phyloP scores from a whole-genome alignment of 257 asterid species.

The Fraxinus cuspidata region DNA sequence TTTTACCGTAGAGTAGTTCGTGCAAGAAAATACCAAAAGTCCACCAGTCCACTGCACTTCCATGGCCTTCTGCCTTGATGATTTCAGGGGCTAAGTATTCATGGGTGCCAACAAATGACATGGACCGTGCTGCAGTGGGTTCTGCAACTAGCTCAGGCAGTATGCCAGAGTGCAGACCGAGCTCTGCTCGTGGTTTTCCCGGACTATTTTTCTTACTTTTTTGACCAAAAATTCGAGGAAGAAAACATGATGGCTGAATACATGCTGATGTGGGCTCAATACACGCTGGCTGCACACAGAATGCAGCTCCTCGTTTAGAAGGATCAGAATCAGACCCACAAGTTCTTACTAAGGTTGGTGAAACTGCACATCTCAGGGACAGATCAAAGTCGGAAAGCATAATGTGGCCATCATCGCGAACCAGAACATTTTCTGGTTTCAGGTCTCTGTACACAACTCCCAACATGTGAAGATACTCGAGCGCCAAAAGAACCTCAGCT shows the following conservation, averaged over 20 bases:
- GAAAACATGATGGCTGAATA: slow-evolving; percentile 40
- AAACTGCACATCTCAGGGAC: background rate
- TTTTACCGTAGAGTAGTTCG: slow-evolving; percentile 37
- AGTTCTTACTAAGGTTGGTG: background rate
- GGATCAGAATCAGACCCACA: background rate
- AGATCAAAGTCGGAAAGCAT: background rate
- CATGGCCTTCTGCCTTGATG: slow-evolving; percentile 47
- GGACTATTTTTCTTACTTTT: slow-evolving; percentile 30
- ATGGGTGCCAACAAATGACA: slow-evolving; percentile 44
- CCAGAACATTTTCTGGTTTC: slow-evolving; percentile 26
- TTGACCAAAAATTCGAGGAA: slow-evolving; percentile 31
- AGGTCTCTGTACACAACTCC: slow-evolving; percentile 43
- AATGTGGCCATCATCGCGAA: background rate
- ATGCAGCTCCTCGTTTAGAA: background rate
- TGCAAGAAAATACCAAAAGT: slow-evolving; percentile 43
- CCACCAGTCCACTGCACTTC: slow-evolving; percentile 50
- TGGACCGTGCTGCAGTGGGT: slow-evolving; percentile 42
- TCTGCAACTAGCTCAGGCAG: slow-evolving; percentile 41
- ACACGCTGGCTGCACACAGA: slow-evolving; percentile 37
- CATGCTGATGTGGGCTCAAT: slow-evolving; percentile 33
- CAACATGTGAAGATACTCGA: slow-evolving; percentile 43
- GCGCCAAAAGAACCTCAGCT: slow-evolving; percentile 42
- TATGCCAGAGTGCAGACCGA: slow-evolving; percentile 22
- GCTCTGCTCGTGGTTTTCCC: slow-evolving; percentile 20
- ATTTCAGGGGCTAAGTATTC: slow-evolving; percentile 45